phyloP scores from a whole-genome alignment of 768 basidiomycete genomes.

The Dioszegia hungarica region DNA sequence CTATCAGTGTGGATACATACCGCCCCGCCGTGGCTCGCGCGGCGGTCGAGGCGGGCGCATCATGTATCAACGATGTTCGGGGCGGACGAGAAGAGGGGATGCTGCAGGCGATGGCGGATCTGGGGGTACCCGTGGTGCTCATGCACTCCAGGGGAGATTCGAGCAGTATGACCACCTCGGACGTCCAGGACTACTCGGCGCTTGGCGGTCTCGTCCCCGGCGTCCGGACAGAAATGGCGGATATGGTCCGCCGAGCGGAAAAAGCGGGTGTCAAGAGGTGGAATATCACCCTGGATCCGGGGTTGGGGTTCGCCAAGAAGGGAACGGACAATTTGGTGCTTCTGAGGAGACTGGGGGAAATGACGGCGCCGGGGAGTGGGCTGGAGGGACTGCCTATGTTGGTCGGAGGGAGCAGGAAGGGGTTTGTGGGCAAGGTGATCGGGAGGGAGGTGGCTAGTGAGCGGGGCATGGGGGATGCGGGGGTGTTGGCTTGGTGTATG shows the following conservation, averaged over 20 bases:
- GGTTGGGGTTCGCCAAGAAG: conserved; percentile 89
- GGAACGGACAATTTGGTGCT: conserved; percentile 67
- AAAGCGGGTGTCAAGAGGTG: conserved; percentile 71
- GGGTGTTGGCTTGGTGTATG: conserved; percentile 62
- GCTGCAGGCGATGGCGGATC: conserved; percentile 61
- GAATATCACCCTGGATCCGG: conserved; percentile 86
- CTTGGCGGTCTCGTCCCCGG: conserved; percentile 59
- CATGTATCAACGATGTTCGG: conserved; percentile 89
- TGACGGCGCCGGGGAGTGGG: conserved; percentile 34
- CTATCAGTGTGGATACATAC: conserved; percentile 84
- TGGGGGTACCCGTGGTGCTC: conserved; percentile 73
- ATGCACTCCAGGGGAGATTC: conserved; percentile 94
- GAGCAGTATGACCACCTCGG: conserved; percentile 63
- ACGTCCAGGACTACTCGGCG: conserved; percentile 51
- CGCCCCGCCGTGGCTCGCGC: conserved; percentile 71
- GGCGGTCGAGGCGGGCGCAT: conserved; percentile 75
- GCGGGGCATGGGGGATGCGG: conserved; percentile 72
- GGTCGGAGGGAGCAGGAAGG: conserved; percentile 76
- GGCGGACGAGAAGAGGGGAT: conserved; percentile 63
- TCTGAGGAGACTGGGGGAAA: conserved; percentile 54
- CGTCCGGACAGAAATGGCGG: conserved; percentile 66
- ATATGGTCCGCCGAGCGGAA: conserved; percentile 23
- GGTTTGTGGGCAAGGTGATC: conserved; percentile 70
- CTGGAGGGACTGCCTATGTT: conserved; percentile 58
- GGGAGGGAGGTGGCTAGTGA: conserved; percentile 56